Evolutionary conservation across 1,284 basidiomycete genomes (phyloP).

Genomic region (Somion occarium): DNA sequence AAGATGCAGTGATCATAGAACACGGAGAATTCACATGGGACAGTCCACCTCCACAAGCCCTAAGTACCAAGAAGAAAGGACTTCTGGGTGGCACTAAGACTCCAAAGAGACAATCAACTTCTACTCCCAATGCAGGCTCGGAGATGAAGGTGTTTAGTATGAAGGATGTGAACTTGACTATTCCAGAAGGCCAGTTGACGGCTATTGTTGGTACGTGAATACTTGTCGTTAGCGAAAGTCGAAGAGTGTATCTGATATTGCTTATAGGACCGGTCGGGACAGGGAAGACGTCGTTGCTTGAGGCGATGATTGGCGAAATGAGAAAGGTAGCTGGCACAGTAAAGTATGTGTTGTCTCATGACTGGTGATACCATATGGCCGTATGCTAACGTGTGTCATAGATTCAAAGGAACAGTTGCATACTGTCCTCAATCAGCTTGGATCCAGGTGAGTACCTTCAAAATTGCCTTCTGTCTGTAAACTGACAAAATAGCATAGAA

Average conservation of each 20-base stretch:
- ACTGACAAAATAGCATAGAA: conserved; percentile 34
- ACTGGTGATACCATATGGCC: background rate
- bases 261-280: conserved; percentile 35
- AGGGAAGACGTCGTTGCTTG: conserved; percentile 70
- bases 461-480: no score
- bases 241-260: background rate
- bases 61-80: conserved; percentile 30
- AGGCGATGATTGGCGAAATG: conserved; percentile 76
- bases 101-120: conserved; percentile 12
- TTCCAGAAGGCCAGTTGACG: conserved; percentile 70
- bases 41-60: conserved; percentile 54
- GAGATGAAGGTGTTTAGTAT: conserved; percentile 48
- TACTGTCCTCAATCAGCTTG: conserved; percentile 87
- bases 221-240: conserved; percentile 19
- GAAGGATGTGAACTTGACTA: conserved; percentile 53
- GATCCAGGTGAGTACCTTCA: conserved; percentile 52
- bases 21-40: conserved; percentile 85
- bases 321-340: conserved; percentile 47
- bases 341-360: conserved; percentile 47
- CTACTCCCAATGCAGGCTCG: conserved; percentile 21
- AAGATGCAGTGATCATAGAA: conserved; percentile 60
- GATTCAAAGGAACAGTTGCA: conserved; percentile 52
- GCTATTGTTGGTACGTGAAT: conserved; percentile 67
- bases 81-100: conserved; percentile 16
- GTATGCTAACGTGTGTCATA: background rate